Conservation (phyloP, 2,329 filamentous ascomycete genomes). For the Paecilomyces fulvus region DNA sequence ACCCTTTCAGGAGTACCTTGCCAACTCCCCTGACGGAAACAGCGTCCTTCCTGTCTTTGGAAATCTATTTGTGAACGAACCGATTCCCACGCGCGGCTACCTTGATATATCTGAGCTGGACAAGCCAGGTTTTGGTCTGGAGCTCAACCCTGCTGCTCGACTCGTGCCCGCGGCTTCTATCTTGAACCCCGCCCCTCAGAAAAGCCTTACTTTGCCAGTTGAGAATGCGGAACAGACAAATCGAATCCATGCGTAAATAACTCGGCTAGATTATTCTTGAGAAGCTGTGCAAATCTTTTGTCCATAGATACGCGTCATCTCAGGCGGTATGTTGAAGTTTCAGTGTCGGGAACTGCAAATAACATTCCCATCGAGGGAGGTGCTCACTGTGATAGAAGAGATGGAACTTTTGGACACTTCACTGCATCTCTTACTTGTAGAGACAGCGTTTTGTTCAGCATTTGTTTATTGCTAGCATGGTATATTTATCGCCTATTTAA, state of each 20-base stretch:
- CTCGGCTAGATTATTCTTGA: slow-evolving; percentile 3
- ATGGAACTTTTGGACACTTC: not conserved
- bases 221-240: slow-evolving; percentile 17
- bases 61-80: slow-evolving; percentile 82
- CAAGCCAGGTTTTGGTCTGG: slow-evolving; percentile 83
- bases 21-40: slow-evolving; percentile 85
- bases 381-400: not conserved
- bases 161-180: slow-evolving; percentile 69
- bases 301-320: not conserved
- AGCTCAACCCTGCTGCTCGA: slow-evolving; percentile 72
- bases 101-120: slow-evolving; percentile 72
- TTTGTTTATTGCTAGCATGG: not conserved
- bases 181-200: slow-evolving; percentile 55
- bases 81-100: slow-evolving; percentile 75
- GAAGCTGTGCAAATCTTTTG: not conserved
- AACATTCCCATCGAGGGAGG: no score
- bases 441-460: not conserved
- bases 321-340: no score
- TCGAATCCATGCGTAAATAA: slow-evolving; percentile 2
- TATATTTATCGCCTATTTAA: not conserved
- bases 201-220: slow-evolving; percentile 32
- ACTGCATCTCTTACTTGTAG: not conserved
- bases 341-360: no score
- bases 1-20: slow-evolving; percentile 92
- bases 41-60: slow-evolving; percentile 87